phyloP scores from a whole-genome alignment of 352 stramenopile genomes.

The Pythium rishiriense region DNA sequence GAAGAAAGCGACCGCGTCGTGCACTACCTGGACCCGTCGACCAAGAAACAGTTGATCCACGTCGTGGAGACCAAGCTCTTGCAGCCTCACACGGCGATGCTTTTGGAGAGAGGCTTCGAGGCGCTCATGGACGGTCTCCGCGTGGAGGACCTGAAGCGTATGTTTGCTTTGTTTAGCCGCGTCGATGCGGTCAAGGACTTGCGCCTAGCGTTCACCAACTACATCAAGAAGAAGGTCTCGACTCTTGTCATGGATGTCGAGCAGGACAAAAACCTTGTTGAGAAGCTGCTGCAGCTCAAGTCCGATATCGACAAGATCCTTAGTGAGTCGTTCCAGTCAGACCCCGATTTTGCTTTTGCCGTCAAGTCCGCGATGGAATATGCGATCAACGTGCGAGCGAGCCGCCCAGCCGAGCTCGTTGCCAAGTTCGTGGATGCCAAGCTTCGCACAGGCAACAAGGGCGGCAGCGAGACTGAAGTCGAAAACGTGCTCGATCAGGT shows the following conservation, averaged over 20 bases:
- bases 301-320: constrained; percentile 79
- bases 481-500: constrained; percentile 89
- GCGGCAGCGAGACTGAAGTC: constrained; percentile 83
- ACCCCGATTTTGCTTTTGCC: constrained; percentile 76
- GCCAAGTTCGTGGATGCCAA: constrained; percentile 92
- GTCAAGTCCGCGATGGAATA: constrained; percentile 90
- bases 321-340: constrained; percentile 64
- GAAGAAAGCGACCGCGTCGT: constrained; percentile 80
- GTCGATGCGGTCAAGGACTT: constrained; percentile 75
- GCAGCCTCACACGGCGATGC: constrained; percentile 71
- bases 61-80: constrained; percentile 86
- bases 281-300: constrained; percentile 88
- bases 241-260: constrained; percentile 75
- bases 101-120: constrained; percentile 89
- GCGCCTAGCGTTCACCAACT: constrained; percentile 63
- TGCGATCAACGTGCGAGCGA: constrained; percentile 87
- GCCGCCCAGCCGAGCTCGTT: constrained; percentile 86
- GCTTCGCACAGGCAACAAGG: constrained; percentile 85
- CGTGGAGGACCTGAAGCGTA: constrained; percentile 84
- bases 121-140: constrained; percentile 80
- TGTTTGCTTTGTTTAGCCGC: constrained; percentile 81
- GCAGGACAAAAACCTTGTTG: constrained; percentile 90
- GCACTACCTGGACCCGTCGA: constrained; percentile 75
- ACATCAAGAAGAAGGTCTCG: constrained; percentile 80
- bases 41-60: constrained; percentile 65